A percentile compares a stretch with the other conserved stretches of the same genome.
Conservation (phyloP, 257 asterid genomes). For the Jacaranda copaia region DNA sequence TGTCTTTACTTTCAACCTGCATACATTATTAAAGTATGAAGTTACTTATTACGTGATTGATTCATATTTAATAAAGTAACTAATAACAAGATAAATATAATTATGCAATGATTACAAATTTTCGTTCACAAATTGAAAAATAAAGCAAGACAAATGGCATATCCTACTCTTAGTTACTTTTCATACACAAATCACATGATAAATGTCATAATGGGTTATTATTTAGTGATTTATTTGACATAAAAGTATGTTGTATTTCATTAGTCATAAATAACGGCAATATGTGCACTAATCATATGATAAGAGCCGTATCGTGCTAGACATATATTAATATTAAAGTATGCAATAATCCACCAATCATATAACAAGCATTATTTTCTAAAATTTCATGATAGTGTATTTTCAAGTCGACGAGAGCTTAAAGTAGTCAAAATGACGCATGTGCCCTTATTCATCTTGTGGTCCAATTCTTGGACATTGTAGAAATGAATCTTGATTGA, state of each 20-base stretch:
- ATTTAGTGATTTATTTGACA: too few species aligned
- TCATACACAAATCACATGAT: background rate
- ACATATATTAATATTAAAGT: too few species aligned
- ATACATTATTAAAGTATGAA: too few species aligned
- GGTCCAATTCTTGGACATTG: background rate
- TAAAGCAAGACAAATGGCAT: too few species aligned
- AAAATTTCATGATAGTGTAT: background rate
- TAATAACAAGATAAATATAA: background rate
- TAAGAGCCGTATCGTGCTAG: too few species aligned
- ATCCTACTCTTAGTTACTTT: too few species aligned
- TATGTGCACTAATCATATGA: too few species aligned
- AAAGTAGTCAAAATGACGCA: constrained; percentile 20
- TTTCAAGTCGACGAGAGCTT: background rate
- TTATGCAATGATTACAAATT: background rate
- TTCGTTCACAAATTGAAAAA: too few species aligned
- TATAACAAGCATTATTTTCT: background rate
- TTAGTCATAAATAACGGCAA: too few species aligned
- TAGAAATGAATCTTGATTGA: constrained; percentile 13
- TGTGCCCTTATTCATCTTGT: constrained; percentile 30
- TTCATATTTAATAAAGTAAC: background rate
- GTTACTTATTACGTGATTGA: too few species aligned
- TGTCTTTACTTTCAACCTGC: background rate
- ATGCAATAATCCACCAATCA: background rate
- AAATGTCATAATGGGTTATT: background rate
- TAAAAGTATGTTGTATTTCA: too few species aligned